Conservation (phyloP, 257 asterid genomes). For the Nicotiana tomentosiformis region DNA sequence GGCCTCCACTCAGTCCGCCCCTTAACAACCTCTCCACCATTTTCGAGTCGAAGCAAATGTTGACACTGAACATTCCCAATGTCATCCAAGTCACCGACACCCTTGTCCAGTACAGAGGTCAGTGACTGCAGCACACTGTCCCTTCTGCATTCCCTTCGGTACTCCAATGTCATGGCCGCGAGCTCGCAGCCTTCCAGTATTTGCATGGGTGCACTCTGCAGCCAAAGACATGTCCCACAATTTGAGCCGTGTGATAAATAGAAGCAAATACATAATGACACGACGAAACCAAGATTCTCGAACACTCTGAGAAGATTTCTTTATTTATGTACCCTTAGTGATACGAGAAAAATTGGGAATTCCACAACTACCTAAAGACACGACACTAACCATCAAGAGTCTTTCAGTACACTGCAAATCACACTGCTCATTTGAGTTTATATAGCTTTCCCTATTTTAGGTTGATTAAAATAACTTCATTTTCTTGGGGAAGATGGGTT, state of each 20-base stretch:
- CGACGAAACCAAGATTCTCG: background rate
- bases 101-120: conserved; percentile 49
- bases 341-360: background rate
- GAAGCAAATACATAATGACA: background rate
- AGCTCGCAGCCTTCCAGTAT: conserved; percentile 86
- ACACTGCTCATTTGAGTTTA: background rate
- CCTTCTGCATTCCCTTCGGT: conserved; percentile 92
- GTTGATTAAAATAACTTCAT: background rate
- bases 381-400: too few relatives aligned
- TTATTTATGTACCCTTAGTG: background rate
- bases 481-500: too few relatives aligned
- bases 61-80: conserved; percentile 67
- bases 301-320: background rate
- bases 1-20: conserved; percentile 94
- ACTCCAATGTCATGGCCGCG: conserved; percentile 74
- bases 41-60: conserved; percentile 83
- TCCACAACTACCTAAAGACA: background rate
- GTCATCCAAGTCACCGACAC: conserved; percentile 29
- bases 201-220: conserved; percentile 81
- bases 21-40: conserved; percentile 82
- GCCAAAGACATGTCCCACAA: background rate
- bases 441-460: background rate
- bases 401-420: background rate
- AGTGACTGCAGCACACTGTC: conserved; percentile 95
- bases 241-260: background rate